These are phyloP conservation scores for Amanita pallidorosea DNA, from an alignment of 768 basidiomycete genomes.

Conservation along the genomic window DNA sequence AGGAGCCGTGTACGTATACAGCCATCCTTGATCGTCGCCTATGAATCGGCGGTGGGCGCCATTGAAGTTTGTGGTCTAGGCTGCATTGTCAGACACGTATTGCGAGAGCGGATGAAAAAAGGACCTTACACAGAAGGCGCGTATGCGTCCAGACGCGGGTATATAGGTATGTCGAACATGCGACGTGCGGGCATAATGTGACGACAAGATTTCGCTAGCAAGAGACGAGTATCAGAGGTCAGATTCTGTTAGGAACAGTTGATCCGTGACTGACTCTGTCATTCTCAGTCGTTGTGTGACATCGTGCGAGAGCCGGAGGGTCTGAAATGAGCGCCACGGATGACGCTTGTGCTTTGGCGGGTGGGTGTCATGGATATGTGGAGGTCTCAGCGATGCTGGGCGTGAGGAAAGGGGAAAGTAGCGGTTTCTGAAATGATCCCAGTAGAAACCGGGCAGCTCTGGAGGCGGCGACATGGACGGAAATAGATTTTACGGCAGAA, in stretches of 20 bases:
- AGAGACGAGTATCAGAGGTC: neutral
- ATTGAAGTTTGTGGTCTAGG: slow-evolving; percentile 3
- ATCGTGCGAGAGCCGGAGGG: neutral
- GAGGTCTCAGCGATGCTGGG: slow-evolving; percentile 10
- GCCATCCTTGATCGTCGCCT: slow-evolving; percentile 46
- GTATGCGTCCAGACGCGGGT: slow-evolving; percentile 27
- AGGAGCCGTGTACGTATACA: slow-evolving; percentile 23
- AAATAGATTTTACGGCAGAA: too few relatives aligned
- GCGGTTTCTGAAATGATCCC: slow-evolving; percentile 37
- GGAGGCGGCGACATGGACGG: slow-evolving; percentile 31
- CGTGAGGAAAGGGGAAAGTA: slow-evolving; percentile 46
- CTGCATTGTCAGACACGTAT: neutral
- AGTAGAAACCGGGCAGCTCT: slow-evolving; percentile 47
- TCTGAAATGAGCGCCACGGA: neutral
- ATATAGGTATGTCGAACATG: slow-evolving; percentile 16
- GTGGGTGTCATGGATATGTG: slow-evolving; percentile 2
- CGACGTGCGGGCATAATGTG: slow-evolving; percentile 28
- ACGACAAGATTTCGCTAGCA: slow-evolving; percentile 29
- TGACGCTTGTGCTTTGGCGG: neutral
- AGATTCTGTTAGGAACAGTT: too few relatives aligned
- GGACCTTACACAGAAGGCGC: slow-evolving; percentile 35
- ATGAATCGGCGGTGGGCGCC: slow-evolving; percentile 22
- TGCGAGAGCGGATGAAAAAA: neutral
- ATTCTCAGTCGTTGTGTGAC: neutral
- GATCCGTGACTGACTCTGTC: neutral